Base-by-base conservation (phyloP, 345 rosid genomes). In the Xanthoceras sorbifolium region DNA sequence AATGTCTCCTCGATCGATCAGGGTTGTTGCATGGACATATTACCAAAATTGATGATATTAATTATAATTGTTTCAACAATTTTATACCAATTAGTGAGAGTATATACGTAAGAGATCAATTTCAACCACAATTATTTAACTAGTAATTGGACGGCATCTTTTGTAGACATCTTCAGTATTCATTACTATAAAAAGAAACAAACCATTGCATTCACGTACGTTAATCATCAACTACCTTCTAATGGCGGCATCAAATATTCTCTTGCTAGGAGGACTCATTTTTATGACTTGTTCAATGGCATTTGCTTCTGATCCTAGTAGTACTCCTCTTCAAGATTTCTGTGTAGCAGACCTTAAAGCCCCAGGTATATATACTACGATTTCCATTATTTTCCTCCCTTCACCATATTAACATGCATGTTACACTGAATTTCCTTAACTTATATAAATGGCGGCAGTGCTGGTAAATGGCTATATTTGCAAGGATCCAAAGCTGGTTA, bases 291-390 rank as follows among this genome's bases (percentile, higher is more conserved):
- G 11, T 61, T 59, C 23, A 3, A 22, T 62, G 31, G 76, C 68
- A 61, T 62, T 62, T 42, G 76, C 59, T 17, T 26, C 55, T 44
- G 68, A 72, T 59, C 23, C 34, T 9, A 25, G 44, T n/a, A n/a
- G n/a, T n/a, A n/a, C n/a, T 67, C 76, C 68, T 61, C 76, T 73
- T 26, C 76, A 73, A 28, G 76, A 73, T 73, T 73, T 73, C 40
- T 73, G 68, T 54, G 76, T 73, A 6, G 76, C 76, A 20, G 76
- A 73, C 68, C 68, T 73, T 10, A 25, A 28, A 44, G 32, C 18
- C 0, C 67, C 76, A 62, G 59, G 76, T 73, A 59, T 15, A 48
- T 0, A 10, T 48, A n/a, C 23, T 42, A 9, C 12, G 46, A n/a
- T n/a, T n/a, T n/a, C n/a, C n/a, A n/a, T n/a, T n/a, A n/a, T n/a